phyloP scores from a whole-genome alignment of 495 filamentous ascomycete genomes.

The Trichoderma virens region DNA sequence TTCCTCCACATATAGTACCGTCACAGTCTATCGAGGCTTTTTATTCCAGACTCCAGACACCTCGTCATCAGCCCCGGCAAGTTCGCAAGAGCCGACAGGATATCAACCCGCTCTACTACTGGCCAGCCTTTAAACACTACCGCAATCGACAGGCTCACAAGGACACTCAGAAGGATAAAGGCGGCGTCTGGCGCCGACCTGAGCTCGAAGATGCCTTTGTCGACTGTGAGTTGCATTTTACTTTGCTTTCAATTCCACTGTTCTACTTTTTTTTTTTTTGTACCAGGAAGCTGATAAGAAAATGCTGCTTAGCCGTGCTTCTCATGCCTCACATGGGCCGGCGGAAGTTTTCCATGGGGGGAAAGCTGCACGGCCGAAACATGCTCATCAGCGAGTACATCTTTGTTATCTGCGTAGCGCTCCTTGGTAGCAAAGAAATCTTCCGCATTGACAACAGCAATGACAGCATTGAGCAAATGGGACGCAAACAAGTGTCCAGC shows the following conservation, averaged over 20 bases:
- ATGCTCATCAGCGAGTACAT: slow-evolving; percentile 86
- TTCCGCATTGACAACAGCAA: slow-evolving; percentile 41
- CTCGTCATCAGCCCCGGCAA: slow-evolving; percentile 2
- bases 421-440: slow-evolving; percentile 10
- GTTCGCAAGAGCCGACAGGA: slow-evolving; percentile 6
- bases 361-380: slow-evolving; percentile 76
- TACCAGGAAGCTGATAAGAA: slow-evolving; percentile 2
- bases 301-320: slow-evolving; percentile 55
- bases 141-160: slow-evolving; percentile 58
- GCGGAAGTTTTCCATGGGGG: slow-evolving; percentile 63
- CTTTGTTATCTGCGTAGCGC: slow-evolving; percentile 22
- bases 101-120: slow-evolving; percentile 44
- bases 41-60: not conserved
- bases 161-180: slow-evolving; percentile 14
- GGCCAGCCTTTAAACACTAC: slow-evolving; percentile 57
- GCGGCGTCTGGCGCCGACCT: slow-evolving; percentile 8
- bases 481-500: slow-evolving; percentile 87
- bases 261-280: not conserved
- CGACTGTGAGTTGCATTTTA: slow-evolving; percentile 57
- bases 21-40: slow-evolving; percentile 27
- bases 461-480: slow-evolving; percentile 45
- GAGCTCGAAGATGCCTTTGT: slow-evolving; percentile 80
- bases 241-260: slow-evolving; percentile 5
- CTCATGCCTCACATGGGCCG: slow-evolving; percentile 76
- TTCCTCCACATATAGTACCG: slow-evolving; percentile 31